phyloP scores from a whole-genome alignment of 1,139 yeast species.

The Pichia kudriavzevii region DNA sequence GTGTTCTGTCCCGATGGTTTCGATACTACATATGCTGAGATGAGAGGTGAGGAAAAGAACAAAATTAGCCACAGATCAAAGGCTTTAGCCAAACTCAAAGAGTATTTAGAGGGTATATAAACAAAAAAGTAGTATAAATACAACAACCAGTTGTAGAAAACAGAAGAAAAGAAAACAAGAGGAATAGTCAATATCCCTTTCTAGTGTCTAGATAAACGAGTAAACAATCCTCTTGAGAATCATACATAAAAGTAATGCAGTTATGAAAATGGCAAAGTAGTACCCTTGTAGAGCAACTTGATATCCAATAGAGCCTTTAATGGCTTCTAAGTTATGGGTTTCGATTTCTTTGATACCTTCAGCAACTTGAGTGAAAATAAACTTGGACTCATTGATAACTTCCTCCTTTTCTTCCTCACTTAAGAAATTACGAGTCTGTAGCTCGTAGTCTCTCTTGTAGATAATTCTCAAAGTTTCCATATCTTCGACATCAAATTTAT shows the following conservation, averaged over 20 bases:
- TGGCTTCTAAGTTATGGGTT: slow-evolving; percentile 48
- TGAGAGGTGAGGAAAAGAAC: slow-evolving; percentile 71
- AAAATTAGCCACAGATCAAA: slow-evolving; percentile 77
- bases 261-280: slow-evolving; percentile 33
- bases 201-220: too few species aligned
- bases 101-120: slow-evolving; percentile 34
- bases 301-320: slow-evolving; percentile 51
- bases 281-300: slow-evolving; percentile 45
- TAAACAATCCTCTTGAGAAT: slow-evolving; percentile 15
- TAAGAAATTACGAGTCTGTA: slow-evolving; percentile 60
- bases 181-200: too few species aligned
- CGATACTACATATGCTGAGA: slow-evolving; percentile 80
- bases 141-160: neutral
- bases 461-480: slow-evolving; percentile 55
- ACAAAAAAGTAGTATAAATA: neutral
- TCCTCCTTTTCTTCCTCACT: slow-evolving; percentile 65
- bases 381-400: slow-evolving; percentile 60
- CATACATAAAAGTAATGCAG: slow-evolving; percentile 19
- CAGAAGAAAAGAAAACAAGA: neutral
- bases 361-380: slow-evolving; percentile 58
- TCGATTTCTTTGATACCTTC: slow-evolving; percentile 60
- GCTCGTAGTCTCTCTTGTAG: slow-evolving; percentile 72
- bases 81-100: slow-evolving; percentile 69
- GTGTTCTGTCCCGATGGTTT: slow-evolving; percentile 73
- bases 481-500: slow-evolving; percentile 63